Evolutionary conservation across 2,329 filamentous ascomycete genomes (phyloP).

Genomic region (Aspergillus ibericus): DNA sequence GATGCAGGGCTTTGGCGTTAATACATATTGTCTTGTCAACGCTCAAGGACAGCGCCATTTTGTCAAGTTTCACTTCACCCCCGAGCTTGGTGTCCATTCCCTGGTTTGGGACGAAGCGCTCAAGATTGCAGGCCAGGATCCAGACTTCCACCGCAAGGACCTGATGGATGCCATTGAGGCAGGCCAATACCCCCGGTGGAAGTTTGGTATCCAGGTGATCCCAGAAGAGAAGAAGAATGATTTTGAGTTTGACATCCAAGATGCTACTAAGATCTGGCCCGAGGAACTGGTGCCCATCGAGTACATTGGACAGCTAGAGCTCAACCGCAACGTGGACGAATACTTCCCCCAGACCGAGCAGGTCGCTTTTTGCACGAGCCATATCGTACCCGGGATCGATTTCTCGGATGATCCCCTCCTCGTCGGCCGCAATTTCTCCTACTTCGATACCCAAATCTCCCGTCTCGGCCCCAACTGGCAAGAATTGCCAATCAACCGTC

Average conservation of each 20-base stretch:
- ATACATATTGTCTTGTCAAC: conserved; percentile 37
- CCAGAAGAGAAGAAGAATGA: conserved; percentile 70
- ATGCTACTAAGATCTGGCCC: conserved; percentile 84
- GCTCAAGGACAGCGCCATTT: conserved; percentile 35
- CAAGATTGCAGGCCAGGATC: conserved; percentile 72
- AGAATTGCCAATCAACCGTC: conserved; percentile 74
- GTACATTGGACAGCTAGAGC: conserved; percentile 75
- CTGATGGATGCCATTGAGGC: conserved; percentile 71
- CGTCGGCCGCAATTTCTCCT: conserved; percentile 70
- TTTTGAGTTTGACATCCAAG: conserved; percentile 83
- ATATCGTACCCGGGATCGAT: conserved; percentile 75
- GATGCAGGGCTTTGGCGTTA: conserved; percentile 41
- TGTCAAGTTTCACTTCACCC: conserved; percentile 38
- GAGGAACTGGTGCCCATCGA: conserved; percentile 73
- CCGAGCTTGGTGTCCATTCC: conserved; percentile 36
- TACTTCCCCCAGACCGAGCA: conserved; percentile 83
- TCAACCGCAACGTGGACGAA: conserved; percentile 78
- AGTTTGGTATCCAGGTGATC: conserved; percentile 77
- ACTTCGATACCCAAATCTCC: conserved; percentile 57
- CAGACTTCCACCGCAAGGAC: conserved; percentile 80
- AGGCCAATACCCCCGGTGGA: conserved; percentile 72
- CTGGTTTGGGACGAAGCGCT: conserved; percentile 65
- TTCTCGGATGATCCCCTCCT: conserved; percentile 73
- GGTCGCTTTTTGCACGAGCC: conserved; percentile 76
- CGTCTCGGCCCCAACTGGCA: conserved; percentile 74